phyloP scores from a whole-genome alignment of 2,329 filamentous ascomycete genomes.

The Verticillium albo-atrum region DNA sequence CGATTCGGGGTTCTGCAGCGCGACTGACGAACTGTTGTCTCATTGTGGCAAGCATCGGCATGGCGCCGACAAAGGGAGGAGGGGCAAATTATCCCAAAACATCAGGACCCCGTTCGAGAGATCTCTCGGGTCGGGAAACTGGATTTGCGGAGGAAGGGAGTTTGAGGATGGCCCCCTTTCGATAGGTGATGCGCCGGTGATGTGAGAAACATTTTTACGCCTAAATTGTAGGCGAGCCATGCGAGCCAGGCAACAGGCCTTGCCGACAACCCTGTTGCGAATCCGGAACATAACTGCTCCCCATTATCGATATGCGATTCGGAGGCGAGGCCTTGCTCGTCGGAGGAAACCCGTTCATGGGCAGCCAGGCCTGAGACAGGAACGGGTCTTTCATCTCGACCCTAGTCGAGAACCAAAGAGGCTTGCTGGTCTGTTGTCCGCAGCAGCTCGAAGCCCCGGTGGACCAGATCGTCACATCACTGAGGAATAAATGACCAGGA shows the following conservation, averaged over 20 bases:
- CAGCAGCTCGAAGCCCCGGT: not conserved
- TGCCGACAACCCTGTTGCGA: constrained; percentile 12
- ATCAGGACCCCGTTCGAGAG: not conserved
- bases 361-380: not conserved
- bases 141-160: not conserved
- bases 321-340: not conserved
- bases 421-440: not conserved
- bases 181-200: not conserved
- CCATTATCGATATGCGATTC: constrained; percentile 1
- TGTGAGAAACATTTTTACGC: not conserved
- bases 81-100: not conserved
- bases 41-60: not conserved
- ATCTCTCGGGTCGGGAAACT: not conserved
- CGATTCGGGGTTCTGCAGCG: not conserved
- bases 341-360: not conserved
- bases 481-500: not conserved
- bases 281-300: constrained; percentile 10
- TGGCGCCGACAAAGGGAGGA: not conserved
- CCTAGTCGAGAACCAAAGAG: not conserved
- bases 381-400: not conserved
- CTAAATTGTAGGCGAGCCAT: not conserved
- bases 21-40: not conserved
- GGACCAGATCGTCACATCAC: not conserved
- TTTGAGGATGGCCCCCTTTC: not conserved
- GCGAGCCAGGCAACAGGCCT: not conserved